phyloP scores from a whole-genome alignment of 2,329 filamentous ascomycete genomes.

The Monosporascus sp. region DNA sequence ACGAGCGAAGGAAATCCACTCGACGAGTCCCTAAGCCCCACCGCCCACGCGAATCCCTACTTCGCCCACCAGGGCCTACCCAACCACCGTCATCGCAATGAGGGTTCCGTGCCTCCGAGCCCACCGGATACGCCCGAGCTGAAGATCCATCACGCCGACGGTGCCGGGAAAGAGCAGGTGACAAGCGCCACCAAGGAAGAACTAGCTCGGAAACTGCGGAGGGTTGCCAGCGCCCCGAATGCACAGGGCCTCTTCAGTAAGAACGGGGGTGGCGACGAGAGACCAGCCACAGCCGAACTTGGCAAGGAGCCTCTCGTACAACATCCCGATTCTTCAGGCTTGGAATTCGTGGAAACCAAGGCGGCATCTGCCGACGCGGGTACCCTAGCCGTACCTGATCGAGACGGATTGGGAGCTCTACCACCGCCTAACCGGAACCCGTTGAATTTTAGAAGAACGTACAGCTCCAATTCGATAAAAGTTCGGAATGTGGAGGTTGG shows the following conservation, averaged over 20 bases:
- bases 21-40: slow-evolving; percentile 85
- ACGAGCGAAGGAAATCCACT: slow-evolving; percentile 88
- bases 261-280: slow-evolving; percentile 52
- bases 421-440: slow-evolving; percentile 62
- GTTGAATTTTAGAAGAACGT: slow-evolving; percentile 83
- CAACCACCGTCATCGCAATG: slow-evolving; percentile 88
- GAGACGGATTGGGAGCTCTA: slow-evolving; percentile 54
- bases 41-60: slow-evolving; percentile 92
- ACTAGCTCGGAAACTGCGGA: slow-evolving; percentile 82
- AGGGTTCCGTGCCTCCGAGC: slow-evolving; percentile 85
- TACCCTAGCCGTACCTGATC: slow-evolving; percentile 35
- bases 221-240: slow-evolving; percentile 95
- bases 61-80: slow-evolving; percentile 95
- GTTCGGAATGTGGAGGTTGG: slow-evolving; percentile 95
- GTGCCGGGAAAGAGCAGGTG: slow-evolving; percentile 58
- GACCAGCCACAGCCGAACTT: slow-evolving; percentile 79
- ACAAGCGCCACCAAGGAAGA: slow-evolving; percentile 86
- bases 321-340: slow-evolving; percentile 43
- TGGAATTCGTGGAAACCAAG: slow-evolving; percentile 43
- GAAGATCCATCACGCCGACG: slow-evolving; percentile 64
- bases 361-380: slow-evolving; percentile 31
- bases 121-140: slow-evolving; percentile 84
- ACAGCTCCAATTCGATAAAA: slow-evolving; percentile 99
- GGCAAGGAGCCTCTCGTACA: slow-evolving; percentile 72
- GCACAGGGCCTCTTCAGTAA: slow-evolving; percentile 82